Evolutionary conservation across 257 asterid species (phyloP), one percentile per base, ranked within the genome.

Genomic region (Plectranthus barbatus): DNA sequence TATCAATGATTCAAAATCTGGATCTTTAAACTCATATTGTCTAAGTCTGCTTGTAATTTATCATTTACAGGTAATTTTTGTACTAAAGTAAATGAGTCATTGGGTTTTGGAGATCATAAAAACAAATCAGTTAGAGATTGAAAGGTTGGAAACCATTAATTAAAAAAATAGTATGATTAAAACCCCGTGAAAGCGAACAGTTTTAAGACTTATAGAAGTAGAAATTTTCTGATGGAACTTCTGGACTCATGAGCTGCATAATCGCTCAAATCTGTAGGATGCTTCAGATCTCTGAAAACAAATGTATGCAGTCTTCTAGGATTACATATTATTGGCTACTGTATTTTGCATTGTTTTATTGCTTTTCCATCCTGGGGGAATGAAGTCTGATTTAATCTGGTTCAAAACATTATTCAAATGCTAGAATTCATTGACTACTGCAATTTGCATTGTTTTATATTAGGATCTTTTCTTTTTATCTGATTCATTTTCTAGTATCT

Each of bases 1-100:
- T 52, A 79, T 90, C 51, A 93, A 90, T 75, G 95, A 93, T 66
- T 79, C 99, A 17, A 93, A 81, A 74, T 56, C 78, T 60, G 99
- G 97, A 72, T 68, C 82, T 53, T 74, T 93, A 73, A 93, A 87
- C 74, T 93, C 99, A 0, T 93, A 90, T 66, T 81, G 87, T 55
- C 83, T 93, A 45, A 78, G 91, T 83, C 79, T 90, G 84, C 96
- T 93, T 46, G 96, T 93, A 20, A 56, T 93, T 47, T 90, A 81
- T 79, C 99, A 93, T 80, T 79, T 93, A 54, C 99, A 92, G 99
- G 99, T 92, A 77, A 56, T 53, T 69, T 48, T 64, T 68, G 34
- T 15, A 52, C 69, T 19, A 52, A 69, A 21, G 46, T 74, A n/a
- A n/a, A n/a, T n/a, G n/a, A n/a, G n/a, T 31, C 31, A 65, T 56